A percentile compares a stretch with the other conserved stretches of the same genome.
These are phyloP conservation scores for Filosporella fistucella DNA, from an alignment of 495 filamentous ascomycete species.

Conservation along the genomic window DNA sequence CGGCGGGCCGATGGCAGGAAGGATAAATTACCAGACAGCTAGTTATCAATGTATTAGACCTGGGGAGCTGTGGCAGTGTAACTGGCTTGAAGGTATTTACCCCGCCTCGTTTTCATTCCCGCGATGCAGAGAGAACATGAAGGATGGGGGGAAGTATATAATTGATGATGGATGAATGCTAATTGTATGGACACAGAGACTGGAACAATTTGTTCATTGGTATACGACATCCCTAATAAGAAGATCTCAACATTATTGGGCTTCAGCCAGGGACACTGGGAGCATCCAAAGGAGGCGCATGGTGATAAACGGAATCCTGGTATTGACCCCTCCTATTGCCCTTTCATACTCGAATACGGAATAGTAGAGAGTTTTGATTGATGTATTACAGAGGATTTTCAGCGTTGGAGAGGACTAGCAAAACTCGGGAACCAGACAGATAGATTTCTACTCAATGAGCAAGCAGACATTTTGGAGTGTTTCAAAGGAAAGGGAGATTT, in stretches of 20 bases:
- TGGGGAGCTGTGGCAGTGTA: constrained; percentile 35
- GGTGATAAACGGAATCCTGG: constrained; percentile 38
- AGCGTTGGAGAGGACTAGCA: constrained; percentile 31
- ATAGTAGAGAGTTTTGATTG: too few relatives aligned
- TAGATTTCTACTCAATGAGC: constrained; percentile 33
- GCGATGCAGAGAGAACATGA: too few relatives aligned
- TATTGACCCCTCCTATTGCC: too few relatives aligned
- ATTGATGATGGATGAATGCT: too few relatives aligned
- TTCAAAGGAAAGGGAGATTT: constrained; percentile 32
- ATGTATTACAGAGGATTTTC: constrained; percentile 27
- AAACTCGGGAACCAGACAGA: constrained; percentile 31
- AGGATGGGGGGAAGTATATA: too few relatives aligned
- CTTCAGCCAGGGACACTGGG: constrained; percentile 37
- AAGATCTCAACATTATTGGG: constrained; percentile 32
- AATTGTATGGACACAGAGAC: too few relatives aligned
- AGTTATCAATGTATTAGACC: constrained; percentile 36
- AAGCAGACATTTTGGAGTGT: constrained; percentile 34
- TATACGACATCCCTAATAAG: constrained; percentile 31
- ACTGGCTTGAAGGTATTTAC: constrained; percentile 31
- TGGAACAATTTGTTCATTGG: constrained; percentile 34
- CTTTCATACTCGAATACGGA: too few relatives aligned
- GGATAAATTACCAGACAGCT: constrained; percentile 33
- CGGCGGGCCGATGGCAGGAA: constrained; percentile 35
- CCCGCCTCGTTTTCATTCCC: too few relatives aligned
- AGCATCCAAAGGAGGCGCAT: constrained; percentile 29